Evolutionary conservation across 2,329 filamentous ascomycete genomes (phyloP).

Genomic region (Emergomyces africanus): DNA sequence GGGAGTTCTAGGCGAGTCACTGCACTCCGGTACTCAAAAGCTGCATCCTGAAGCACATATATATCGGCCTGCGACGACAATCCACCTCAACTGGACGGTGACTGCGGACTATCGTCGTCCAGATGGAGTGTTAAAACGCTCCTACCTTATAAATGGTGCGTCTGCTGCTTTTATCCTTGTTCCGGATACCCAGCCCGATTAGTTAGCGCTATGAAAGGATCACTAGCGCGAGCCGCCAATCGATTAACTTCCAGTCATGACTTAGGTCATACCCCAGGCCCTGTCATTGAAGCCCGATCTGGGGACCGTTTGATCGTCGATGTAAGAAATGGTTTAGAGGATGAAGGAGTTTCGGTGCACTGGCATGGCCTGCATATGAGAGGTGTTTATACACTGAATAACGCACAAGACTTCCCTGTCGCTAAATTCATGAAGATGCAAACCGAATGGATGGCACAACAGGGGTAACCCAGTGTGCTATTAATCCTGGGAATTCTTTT

Average conservation of each 20-base stretch:
- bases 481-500: conserved; percentile 45
- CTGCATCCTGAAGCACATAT: conserved; percentile 34
- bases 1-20: background rate
- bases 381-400: conserved; percentile 16
- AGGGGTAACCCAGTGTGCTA: conserved; percentile 53
- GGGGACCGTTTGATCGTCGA: conserved; percentile 35
- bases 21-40: background rate
- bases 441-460: conserved; percentile 31
- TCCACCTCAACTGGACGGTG: conserved; percentile 31
- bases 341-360: conserved; percentile 33
- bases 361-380: conserved; percentile 37
- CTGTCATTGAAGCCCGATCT: conserved; percentile 36
- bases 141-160: conserved; percentile 40
- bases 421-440: conserved; percentile 8
- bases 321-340: conserved; percentile 29
- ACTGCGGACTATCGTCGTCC: conserved; percentile 28
- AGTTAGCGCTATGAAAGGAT: too few relatives aligned
- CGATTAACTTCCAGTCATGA: background rate
- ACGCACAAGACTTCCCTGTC: background rate
- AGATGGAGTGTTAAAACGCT: conserved; percentile 39
- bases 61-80: conserved; percentile 21
- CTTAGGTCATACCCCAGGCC: conserved; percentile 35
- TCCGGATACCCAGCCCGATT: background rate
- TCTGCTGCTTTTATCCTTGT: background rate
- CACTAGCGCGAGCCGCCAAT: background rate